Base-by-base conservation (phyloP, 495 filamentous ascomycete species). In the Penicillium desertorum region DNA sequence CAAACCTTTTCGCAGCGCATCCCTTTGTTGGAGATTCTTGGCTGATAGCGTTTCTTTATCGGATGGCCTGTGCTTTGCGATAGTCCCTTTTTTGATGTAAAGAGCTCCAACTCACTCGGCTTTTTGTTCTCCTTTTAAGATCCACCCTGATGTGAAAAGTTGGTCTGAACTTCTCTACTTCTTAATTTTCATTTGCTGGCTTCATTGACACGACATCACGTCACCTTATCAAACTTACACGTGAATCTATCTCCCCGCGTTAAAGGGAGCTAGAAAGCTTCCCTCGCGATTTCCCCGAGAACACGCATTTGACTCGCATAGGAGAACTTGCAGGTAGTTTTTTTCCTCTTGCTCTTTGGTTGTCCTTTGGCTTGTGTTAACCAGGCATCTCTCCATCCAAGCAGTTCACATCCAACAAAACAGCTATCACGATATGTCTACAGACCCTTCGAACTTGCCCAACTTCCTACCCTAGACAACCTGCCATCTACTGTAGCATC, bases 361-460 rank as follows among this genome's bases (percentile, higher is more conserved):
- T n/a, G 4, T 17, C 20, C 12, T 41, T 41, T 9, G 17, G 12
- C 36, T 20, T 25, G 10, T 14, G 5, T 34, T 52, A 3, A 52
- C 9, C 20, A 19, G 16, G 7, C 3, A 14, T 4, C 3, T 49
- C 30, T 25, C 5, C 3, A 17, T 17, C n/a, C 2, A 14, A 8
- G 14, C 22, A 42, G 34, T 42, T 20, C 50, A 11, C 22, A 16
- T n/a, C 8, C 16, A 17, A 19, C 10, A 4, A 5, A 42, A 11
- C 20, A 29, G 7, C 22, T 5, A 17, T n/a, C 50, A 1, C 49
- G 50, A 42, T 29, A 52, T 41, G 34, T 52, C 36, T 52, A 17
- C 36, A 11, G 20, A 44, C 39, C 42, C 23, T 41, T 16, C 30
- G 3, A 52, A 16, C 37, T 57, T 52, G 37, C 22, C 47, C 47